Conservation (phyloP, 495 filamentous ascomycete genomes). For the Tuber borchii region DNA sequence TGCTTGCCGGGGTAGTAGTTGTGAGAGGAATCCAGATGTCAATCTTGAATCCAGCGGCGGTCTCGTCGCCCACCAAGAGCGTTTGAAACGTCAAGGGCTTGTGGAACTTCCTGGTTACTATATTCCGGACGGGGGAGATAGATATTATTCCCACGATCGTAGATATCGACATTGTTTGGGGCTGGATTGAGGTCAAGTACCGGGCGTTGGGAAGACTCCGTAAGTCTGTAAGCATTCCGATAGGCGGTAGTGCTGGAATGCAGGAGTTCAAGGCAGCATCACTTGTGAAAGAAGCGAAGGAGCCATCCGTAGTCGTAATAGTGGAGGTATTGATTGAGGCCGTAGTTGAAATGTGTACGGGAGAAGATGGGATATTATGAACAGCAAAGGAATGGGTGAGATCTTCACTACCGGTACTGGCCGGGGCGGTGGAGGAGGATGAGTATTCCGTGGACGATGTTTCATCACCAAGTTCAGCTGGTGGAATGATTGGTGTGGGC, state of each 20-base stretch:
- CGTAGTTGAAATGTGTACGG: constrained; percentile 15
- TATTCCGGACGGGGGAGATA: constrained; percentile 57
- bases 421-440: constrained; percentile 4
- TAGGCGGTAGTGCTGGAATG: constrained; percentile 15
- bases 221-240: constrained; percentile 54
- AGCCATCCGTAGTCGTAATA: constrained; percentile 13
- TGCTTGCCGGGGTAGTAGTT: constrained; percentile 47
- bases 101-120: constrained; percentile 43
- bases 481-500: constrained; percentile 20
- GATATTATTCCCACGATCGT: constrained; percentile 72
- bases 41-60: constrained; percentile 68
- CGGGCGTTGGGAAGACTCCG: constrained; percentile 61
- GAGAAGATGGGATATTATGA: constrained; percentile 34
- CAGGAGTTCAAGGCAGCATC: constrained; percentile 6
- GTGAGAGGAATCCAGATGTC: constrained; percentile 67
- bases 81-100: constrained; percentile 45
- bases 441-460: constrained; percentile 8
- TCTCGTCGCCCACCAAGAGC: constrained; percentile 79
- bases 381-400: constrained; percentile 30
- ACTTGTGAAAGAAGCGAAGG: constrained; percentile 14
- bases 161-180: constrained; percentile 73
- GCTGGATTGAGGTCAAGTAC: constrained; percentile 62
- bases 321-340: constrained; percentile 16
- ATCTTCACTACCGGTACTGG: constrained; percentile 13
- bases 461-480: not conserved